Percentiles rank a stretch among this genome's conserved stretches.
These are phyloP conservation scores for Penicillium manginii DNA, from an alignment of 495 filamentous ascomycete species.

Conservation along the genomic window DNA sequence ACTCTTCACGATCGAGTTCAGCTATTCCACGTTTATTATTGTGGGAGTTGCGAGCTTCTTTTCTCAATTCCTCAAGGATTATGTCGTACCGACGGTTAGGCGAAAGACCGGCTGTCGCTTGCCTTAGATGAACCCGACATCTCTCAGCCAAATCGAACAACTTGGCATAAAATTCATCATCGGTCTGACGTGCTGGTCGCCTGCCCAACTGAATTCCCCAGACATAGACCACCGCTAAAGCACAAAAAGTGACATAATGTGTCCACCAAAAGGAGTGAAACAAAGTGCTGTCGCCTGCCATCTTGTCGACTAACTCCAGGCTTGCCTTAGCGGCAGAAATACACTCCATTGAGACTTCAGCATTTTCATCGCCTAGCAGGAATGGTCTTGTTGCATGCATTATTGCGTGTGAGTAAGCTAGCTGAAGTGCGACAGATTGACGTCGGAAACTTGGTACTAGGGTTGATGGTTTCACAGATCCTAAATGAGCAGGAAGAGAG, in stretches of 20 bases:
- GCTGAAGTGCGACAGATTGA: constrained; percentile 23
- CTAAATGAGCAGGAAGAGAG: constrained; percentile 24
- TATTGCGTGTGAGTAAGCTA: constrained; percentile 31
- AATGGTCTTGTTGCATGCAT: constrained; percentile 33
- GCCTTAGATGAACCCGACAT: not conserved
- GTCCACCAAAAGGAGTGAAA: constrained; percentile 44
- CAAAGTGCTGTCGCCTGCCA: constrained; percentile 21
- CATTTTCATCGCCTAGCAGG: constrained; percentile 13
- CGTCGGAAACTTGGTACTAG: constrained; percentile 27
- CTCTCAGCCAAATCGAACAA: not conserved
- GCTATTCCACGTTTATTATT: not conserved
- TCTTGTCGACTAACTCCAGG: constrained; percentile 21
- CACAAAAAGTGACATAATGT: constrained; percentile 42
- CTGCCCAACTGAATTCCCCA: constrained; percentile 34
- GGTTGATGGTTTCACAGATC: constrained; percentile 18
- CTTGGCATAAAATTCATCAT: not conserved
- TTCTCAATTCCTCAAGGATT: not conserved
- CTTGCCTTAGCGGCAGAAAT: not conserved
- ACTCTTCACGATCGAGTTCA: not conserved
- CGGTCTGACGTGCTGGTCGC: not conserved
- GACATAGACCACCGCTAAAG: constrained; percentile 38
- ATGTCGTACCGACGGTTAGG: not conserved
- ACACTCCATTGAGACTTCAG: not conserved
- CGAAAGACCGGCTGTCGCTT: not conserved
- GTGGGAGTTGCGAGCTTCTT: not conserved